Evolutionary conservation across 2,329 filamentous ascomycete genomes (phyloP).

Genomic region (Elsinoe perseae): DNA sequence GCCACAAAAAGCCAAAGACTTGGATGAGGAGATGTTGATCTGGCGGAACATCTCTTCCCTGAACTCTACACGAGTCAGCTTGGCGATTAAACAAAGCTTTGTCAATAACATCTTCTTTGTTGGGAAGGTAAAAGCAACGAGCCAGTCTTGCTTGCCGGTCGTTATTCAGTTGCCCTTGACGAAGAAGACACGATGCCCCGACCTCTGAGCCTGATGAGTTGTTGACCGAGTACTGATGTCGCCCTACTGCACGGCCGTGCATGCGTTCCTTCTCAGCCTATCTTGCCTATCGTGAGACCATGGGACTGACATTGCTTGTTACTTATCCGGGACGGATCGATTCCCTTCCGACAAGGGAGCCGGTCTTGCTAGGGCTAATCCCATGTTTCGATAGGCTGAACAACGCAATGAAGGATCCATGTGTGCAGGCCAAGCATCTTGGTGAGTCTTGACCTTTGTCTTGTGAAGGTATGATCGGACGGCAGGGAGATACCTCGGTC

Average conservation of each 20-base stretch:
- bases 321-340: not conserved
- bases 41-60: not conserved
- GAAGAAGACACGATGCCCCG: not conserved
- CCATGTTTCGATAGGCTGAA: not conserved
- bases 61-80: conserved; percentile 6
- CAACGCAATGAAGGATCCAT: not conserved
- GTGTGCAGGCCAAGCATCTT: not conserved
- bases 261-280: not conserved
- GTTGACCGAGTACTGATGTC: not conserved
- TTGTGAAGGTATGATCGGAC: not conserved
- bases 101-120: not conserved
- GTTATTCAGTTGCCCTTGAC: not conserved
- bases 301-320: not conserved
- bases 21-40: not conserved
- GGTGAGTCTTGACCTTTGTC: not conserved
- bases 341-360: not conserved
- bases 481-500: not conserved
- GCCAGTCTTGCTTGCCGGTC: not conserved
- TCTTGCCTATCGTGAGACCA: not conserved
- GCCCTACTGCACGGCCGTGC: not conserved
- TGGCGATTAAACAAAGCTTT: conserved; percentile 1
- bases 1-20: not conserved
- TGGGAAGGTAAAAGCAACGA: not conserved
- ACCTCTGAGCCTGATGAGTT: not conserved
- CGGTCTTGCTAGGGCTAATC: too few species aligned